These are phyloP conservation scores for Alternaria metachromatica DNA, from an alignment of 2,329 filamentous ascomycete genomes.

Conservation along the genomic window DNA sequence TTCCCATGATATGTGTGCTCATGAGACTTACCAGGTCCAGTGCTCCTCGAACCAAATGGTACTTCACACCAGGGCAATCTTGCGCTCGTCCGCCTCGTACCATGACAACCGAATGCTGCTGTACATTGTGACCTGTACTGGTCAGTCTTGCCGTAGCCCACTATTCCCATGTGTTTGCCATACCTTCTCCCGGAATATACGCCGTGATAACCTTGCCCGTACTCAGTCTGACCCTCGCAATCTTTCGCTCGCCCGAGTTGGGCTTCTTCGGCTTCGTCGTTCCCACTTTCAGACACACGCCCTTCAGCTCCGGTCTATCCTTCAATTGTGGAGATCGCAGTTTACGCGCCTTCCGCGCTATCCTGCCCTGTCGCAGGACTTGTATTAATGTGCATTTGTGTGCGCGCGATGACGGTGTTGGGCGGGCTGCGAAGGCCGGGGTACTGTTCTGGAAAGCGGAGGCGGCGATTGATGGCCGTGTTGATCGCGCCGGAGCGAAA, in stretches of 20 bases:
- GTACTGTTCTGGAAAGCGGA: conserved; percentile 28
- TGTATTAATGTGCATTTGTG: conserved; percentile 58
- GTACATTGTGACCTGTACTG: conserved; percentile 82
- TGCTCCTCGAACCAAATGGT: conserved; percentile 89
- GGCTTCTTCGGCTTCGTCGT: conserved; percentile 98
- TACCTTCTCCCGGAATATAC: conserved; percentile 93
- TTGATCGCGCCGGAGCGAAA: conserved; percentile 19
- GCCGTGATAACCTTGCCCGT: conserved; percentile 86
- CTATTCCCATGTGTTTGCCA: conserved; percentile 18
- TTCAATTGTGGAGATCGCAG: conserved; percentile 85
- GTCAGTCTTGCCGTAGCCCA: conserved; percentile 9
- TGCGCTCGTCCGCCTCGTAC: conserved; percentile 92
- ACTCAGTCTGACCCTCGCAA: conserved; percentile 86
- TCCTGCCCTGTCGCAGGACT: conserved; percentile 72
- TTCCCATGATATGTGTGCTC: background rate
- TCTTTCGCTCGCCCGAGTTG: conserved; percentile 97
- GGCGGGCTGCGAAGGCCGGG: conserved; percentile 32
- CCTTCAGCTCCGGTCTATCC: conserved; percentile 83
- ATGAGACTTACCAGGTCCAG: conserved; percentile 80
- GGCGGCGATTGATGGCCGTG: conserved; percentile 28
- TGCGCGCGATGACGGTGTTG: conserved; percentile 50
- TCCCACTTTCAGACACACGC: conserved; percentile 93
- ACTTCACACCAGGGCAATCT: conserved; percentile 98
- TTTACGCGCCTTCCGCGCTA: conserved; percentile 80
- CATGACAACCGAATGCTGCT: conserved; percentile 97